Evolutionary conservation across 129 eudicot species (phyloP).

Genomic region (Pseudognaphalium luteoalbum): DNA sequence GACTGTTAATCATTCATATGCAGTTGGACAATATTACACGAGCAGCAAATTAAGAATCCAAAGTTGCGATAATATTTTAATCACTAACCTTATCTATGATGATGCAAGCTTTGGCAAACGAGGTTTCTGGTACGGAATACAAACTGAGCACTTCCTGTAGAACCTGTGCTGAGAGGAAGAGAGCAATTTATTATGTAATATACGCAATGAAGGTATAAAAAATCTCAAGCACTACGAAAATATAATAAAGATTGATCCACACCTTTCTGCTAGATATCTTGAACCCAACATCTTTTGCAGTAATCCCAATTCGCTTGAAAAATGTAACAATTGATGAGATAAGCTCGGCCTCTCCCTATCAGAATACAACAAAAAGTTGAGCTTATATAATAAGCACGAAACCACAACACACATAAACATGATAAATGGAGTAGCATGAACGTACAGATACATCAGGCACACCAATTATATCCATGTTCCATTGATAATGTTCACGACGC

Average conservation of each 20-base stretch:
- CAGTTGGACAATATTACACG: neutral
- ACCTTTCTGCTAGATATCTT: conserved; percentile 98
- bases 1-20: conserved; percentile 1
- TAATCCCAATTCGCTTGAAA: conserved; percentile 90
- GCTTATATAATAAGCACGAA: conserved; percentile 2
- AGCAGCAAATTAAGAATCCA: neutral
- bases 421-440: conserved; percentile 14
- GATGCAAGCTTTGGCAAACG: conserved; percentile 84
- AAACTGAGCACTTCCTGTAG: conserved; percentile 80
- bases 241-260: conserved; percentile 12
- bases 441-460: conserved; percentile 86
- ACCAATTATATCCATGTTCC: conserved; percentile 99
- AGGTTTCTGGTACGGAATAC: conserved; percentile 71
- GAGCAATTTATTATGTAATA: conserved; percentile 5
- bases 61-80: conserved; percentile 14
- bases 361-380: conserved; percentile 20
- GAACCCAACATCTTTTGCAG: conserved; percentile 93
- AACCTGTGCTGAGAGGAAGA: conserved; percentile 52
- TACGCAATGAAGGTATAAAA: conserved; percentile 5
- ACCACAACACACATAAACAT: neutral
- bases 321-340: conserved; percentile 88
- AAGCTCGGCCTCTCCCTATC: conserved; percentile 98
- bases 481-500: conserved; percentile 96
- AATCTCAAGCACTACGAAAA: conserved; percentile 1
- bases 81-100: conserved; percentile 86